A percentile compares a stretch with the other conserved stretches of the same genome.
Evolutionary conservation across 2,329 filamentous ascomycete genomes (phyloP).

Genomic region (Aureobasidium pullulans): DNA sequence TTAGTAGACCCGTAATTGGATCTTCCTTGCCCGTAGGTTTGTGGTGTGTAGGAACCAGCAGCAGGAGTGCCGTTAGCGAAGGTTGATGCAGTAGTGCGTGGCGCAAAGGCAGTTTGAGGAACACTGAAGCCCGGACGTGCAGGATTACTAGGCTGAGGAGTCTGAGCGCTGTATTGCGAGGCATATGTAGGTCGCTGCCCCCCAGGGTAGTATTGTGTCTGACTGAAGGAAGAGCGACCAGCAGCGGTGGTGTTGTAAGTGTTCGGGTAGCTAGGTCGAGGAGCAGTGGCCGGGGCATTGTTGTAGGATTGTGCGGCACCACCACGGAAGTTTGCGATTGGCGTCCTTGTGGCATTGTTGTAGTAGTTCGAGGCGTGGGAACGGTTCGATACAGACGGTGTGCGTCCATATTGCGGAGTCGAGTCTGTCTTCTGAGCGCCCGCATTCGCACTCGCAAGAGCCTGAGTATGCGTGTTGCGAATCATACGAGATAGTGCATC

Average conservation of each 20-base stretch:
- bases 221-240: constrained; percentile 3
- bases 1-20: constrained; percentile 4
- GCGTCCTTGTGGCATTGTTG: constrained; percentile 20
- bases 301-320: constrained; percentile 1
- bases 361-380: constrained; percentile 11
- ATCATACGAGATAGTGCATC: constrained; percentile 52
- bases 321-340: constrained; percentile 21
- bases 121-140: constrained; percentile 2
- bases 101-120: constrained; percentile 2
- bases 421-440: background rate
- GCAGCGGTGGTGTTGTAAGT: background rate
- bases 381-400: constrained; percentile 12
- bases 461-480: constrained; percentile 30
- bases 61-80: constrained; percentile 10
- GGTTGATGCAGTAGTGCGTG: constrained; percentile 17
- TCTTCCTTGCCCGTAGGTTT: constrained; percentile 9
- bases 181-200: background rate
- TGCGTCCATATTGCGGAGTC: constrained; percentile 6
- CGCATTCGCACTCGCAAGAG: constrained; percentile 19
- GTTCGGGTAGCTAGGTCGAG: constrained; percentile 4
- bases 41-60: background rate
- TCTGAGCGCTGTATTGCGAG: constrained; percentile 2
- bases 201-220: background rate
- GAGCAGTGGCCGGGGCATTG: constrained; percentile 7
- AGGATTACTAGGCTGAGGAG: constrained; percentile 3